phyloP scores from a whole-genome alignment of 306 rosid species.

The Trifolium repens region DNA sequence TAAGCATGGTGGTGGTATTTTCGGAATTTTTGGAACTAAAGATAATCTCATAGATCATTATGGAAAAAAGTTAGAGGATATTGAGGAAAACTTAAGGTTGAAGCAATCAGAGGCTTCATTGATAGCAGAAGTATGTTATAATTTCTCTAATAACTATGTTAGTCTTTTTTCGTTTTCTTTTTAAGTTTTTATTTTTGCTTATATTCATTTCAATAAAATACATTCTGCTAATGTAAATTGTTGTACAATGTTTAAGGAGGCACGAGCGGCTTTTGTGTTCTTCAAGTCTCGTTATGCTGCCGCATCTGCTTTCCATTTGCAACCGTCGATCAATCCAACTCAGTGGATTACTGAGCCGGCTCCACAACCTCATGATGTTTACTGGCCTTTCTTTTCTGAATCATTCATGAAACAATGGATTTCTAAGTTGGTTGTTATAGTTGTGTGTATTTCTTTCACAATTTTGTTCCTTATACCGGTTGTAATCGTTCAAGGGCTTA shows the following conservation, averaged over 20 bases:
- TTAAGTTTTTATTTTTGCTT: neutral
- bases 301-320: slow-evolving; percentile 76
- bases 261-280: slow-evolving; percentile 89
- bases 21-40: slow-evolving; percentile 62
- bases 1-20: slow-evolving; percentile 45
- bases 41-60: slow-evolving; percentile 61
- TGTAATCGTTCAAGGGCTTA: slow-evolving; percentile 51
- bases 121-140: slow-evolving; percentile 74
- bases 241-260: slow-evolving; percentile 62
- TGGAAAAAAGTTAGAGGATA: slow-evolving; percentile 69
- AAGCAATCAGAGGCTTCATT: slow-evolving; percentile 69
- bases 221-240: slow-evolving; percentile 33
- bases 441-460: slow-evolving; percentile 66
- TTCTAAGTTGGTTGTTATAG: slow-evolving; percentile 73
- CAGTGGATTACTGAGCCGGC: slow-evolving; percentile 86
- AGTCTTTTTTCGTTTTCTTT: slow-evolving; percentile 6
- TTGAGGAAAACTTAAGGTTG: slow-evolving; percentile 73
- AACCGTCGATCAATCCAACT: slow-evolving; percentile 80
- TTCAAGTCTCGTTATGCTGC: slow-evolving; percentile 84
- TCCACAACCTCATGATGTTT: slow-evolving; percentile 89
- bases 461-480: slow-evolving; percentile 83
- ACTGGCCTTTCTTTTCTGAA: slow-evolving; percentile 94
- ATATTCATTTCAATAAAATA: slow-evolving; percentile 12
- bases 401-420: slow-evolving; percentile 88
- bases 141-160: slow-evolving; percentile 35